A percentile compares a stretch with the other conserved stretches of the same genome.
Evolutionary conservation across 2,329 filamentous ascomycete species (phyloP).

Genomic region (Hypoxylon rubiginosum): DNA sequence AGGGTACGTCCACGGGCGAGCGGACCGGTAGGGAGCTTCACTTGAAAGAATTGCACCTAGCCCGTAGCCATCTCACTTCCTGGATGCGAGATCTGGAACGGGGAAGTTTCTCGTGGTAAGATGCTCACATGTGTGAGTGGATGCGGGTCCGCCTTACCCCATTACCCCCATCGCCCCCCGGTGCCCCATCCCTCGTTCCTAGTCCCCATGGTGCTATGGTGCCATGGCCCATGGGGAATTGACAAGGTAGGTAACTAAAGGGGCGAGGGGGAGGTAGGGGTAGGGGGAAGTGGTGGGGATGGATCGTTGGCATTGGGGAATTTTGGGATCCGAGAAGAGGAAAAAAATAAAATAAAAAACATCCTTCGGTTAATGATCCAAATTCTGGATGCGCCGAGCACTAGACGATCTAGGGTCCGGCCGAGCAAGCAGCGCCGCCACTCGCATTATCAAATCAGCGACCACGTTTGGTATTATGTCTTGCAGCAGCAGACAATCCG

Average conservation of each 20-base stretch:
- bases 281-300: slow-evolving; percentile 10
- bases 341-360: slow-evolving; percentile 31
- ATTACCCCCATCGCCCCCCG: slow-evolving; percentile 36
- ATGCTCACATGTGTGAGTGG: slow-evolving; percentile 45
- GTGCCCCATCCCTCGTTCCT: slow-evolving; percentile 43
- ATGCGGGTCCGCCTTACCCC: slow-evolving; percentile 44
- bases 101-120: slow-evolving; percentile 43
- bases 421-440: slow-evolving; percentile 33
- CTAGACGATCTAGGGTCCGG: slow-evolving; percentile 29
- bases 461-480: slow-evolving; percentile 22
- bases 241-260: slow-evolving; percentile 17
- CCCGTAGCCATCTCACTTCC: slow-evolving; percentile 34
- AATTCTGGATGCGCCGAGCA: slow-evolving; percentile 42
- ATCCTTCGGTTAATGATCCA: slow-evolving; percentile 45
- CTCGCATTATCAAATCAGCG: slow-evolving; percentile 20
- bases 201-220: slow-evolving; percentile 34
- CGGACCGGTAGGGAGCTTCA: slow-evolving; percentile 49
- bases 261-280: slow-evolving; percentile 29
- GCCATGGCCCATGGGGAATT: slow-evolving; percentile 40
- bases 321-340: slow-evolving; percentile 16
- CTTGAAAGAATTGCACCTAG: slow-evolving; percentile 38
- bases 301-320: slow-evolving; percentile 16
- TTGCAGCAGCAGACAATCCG: slow-evolving; percentile 15
- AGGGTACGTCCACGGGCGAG: slow-evolving; percentile 45
- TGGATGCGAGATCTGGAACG: slow-evolving; percentile 46